Base-by-base conservation (phyloP, 106 monocot species). In the Narthecium ossifragum region DNA sequence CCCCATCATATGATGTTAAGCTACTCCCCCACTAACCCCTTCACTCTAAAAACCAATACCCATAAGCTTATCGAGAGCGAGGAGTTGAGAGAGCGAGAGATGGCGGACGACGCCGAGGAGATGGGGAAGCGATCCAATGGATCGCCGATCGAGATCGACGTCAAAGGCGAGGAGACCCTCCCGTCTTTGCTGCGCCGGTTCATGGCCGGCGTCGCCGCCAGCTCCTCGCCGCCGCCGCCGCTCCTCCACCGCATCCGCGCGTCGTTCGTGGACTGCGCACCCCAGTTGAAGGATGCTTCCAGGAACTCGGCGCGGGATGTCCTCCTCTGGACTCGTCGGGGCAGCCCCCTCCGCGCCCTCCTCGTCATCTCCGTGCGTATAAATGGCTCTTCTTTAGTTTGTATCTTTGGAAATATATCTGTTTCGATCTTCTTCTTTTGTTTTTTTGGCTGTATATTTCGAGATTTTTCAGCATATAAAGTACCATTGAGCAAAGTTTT, bases 341-440 rank as follows among this genome's bases (percentile, higher is more conserved):
- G 94, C 27, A 76, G 85, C 34, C 31, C 85, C 13, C 65, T 90
- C 31, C 82, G 94, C 22, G 77, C 75, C 21, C 77, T 94, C 2
- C 65, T 94, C 38, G 82, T 83, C 56, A 73, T 83, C 55, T 89
- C 89, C 58, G 94, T 94, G 26, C 52, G 82, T 66, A n/a, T n/a
- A n/a, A n/a, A n/a, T n/a, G n/a, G n/a, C n/a, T n/a, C n/a, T n/a
- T n/a, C n/a, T n/a, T n/a, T n/a, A n/a, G n/a, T n/a, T n/a, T n/a
- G n/a, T n/a, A n/a, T n/a, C n/a, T n/a, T n/a, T n/a, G n/a, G n/a
- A n/a, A n/a, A n/a, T n/a, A n/a, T n/a, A n/a, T n/a, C n/a, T n/a
- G n/a, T n/a, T n/a, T n/a, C n/a, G n/a, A n/a, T n/a, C n/a, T n/a
- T n/a, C n/a, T n/a, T n/a, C n/a, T n/a, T n/a, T n/a, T n/a, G n/a